Evolutionary conservation across 139 green algal species (phyloP), one percentile per base, ranked within the genome.

Genomic region (Diplosphaera chodatii): DNA sequence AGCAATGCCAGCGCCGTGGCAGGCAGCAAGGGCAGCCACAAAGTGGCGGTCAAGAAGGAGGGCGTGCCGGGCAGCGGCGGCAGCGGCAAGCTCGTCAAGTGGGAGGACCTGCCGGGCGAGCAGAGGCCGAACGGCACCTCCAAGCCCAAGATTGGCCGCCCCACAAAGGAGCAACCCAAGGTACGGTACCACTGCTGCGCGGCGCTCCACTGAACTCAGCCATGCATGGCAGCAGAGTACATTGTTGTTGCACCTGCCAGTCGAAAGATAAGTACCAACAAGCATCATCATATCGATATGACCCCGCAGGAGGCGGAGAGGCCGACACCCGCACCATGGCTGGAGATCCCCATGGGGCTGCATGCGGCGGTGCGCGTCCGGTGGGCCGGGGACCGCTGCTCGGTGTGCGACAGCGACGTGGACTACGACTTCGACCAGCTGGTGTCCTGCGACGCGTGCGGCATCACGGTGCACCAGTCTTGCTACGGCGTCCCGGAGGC

Each of bases 371-470:
- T 88, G 32, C 48, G 67, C n/a, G 82, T 82, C 55, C 66, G 71
- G 18, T 90, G 73, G 70, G 75, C 78, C 4, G 80, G 82, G 29
- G 85, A 90, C 74, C 69, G 82, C 16, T 93, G 88, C 74, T 80
- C 69, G 56, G 90, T 93, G 66, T 98, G 93, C 79, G 89, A 96
- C 83, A 83, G 74, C n/a, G 93, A 98, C 70, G 67, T 89, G 21
- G 92, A 97, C 84, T 94, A 89, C 70, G 92, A 97, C 77, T 86
- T 75, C 62, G 92, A 98, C 80, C 86, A 93, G 78, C 85, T 97
- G 64, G 85, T 98, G 8, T 82, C 72, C 31, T 98, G 93, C 78
- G 90, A 94, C 64, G 64, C 68, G 32, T 98, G 93, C 77, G 87
- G 85, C 72, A 84, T 96, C 72, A 90, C 85, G 0, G 88, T 96